Evolutionary conservation across 1,284 basidiomycete genomes (phyloP).

Genomic region (Trichosporon sp.): DNA sequence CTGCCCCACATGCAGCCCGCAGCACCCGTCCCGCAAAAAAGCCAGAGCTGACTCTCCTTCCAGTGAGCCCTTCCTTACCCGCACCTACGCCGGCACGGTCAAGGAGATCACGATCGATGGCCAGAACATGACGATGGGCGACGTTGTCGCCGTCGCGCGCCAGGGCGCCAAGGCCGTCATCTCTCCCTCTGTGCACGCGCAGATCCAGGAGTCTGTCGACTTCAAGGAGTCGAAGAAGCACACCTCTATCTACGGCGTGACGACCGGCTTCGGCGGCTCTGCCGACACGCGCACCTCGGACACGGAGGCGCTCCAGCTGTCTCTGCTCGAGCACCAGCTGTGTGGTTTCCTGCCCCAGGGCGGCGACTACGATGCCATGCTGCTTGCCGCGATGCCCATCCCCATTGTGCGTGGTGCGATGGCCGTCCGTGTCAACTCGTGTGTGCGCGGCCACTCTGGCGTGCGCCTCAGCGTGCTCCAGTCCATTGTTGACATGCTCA

Average conservation of each 20-base stretch:
- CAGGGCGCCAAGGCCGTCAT: conserved; percentile 14
- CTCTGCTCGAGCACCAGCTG: conserved; percentile 23
- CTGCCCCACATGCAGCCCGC: background rate
- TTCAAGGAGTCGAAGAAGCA: conserved; percentile 22
- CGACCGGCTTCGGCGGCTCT: conserved; percentile 19
- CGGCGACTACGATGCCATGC: conserved; percentile 18
- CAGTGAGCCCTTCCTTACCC: conserved; percentile 19
- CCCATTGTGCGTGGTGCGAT: conserved; percentile 19
- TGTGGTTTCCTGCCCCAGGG: conserved; percentile 19
- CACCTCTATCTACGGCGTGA: conserved; percentile 21
- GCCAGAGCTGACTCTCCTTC: too few relatives aligned
- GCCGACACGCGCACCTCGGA: conserved; percentile 20
- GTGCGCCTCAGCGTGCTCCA: conserved; percentile 20
- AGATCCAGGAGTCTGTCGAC: conserved; percentile 16
- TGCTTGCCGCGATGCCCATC: conserved; percentile 18
- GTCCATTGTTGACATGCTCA: conserved; percentile 17
- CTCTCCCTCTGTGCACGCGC: conserved; percentile 4
- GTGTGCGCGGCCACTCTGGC: conserved; percentile 22
- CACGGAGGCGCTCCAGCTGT: conserved; percentile 21
- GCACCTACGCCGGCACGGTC: conserved; percentile 3
- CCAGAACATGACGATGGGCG: conserved; percentile 12
- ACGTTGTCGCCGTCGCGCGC: conserved; percentile 19
- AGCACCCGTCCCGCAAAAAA: too few relatives aligned
- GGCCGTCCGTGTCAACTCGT: conserved; percentile 20
- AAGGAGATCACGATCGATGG: conserved; percentile 17